Percentiles rank a stretch among this genome's conserved stretches.
These are phyloP conservation scores for Pyrenophora tritici-repentis DNA, from an alignment of 2,329 filamentous ascomycete genomes.

Conservation along the genomic window DNA sequence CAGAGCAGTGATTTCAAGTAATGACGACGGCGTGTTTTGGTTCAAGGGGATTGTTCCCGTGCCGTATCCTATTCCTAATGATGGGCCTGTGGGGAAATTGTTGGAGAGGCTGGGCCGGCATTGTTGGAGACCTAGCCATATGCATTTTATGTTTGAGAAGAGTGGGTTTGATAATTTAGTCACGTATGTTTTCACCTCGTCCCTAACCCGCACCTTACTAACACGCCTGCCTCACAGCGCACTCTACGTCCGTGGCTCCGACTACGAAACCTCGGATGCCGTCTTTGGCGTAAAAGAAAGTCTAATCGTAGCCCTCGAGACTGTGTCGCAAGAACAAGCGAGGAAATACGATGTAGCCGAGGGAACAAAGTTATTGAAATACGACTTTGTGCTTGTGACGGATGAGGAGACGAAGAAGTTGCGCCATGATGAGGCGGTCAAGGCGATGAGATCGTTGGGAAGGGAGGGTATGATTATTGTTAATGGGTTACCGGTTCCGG, in stretches of 20 bases:
- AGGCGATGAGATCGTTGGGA: slow-evolving; percentile 70
- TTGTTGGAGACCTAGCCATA: slow-evolving; percentile 46
- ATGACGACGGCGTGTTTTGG: slow-evolving; percentile 77
- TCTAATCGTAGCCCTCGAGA: slow-evolving; percentile 55
- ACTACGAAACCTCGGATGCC: slow-evolving; percentile 81
- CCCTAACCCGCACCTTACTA: too few species aligned
- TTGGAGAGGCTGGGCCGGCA: slow-evolving; percentile 37
- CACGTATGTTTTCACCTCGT: too few species aligned
- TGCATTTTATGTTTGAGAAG: slow-evolving; percentile 68
- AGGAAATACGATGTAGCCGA: slow-evolving; percentile 62
- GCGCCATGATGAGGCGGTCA: slow-evolving; percentile 67
- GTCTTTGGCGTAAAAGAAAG: slow-evolving; percentile 88
- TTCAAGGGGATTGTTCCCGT: slow-evolving; percentile 86
- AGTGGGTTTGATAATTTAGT: slow-evolving; percentile 69
- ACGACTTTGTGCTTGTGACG: slow-evolving; percentile 79
- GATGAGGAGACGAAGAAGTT: slow-evolving; percentile 70
- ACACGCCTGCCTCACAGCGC: too few species aligned
- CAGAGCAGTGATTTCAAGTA: slow-evolving; percentile 70
- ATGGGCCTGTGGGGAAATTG: slow-evolving; percentile 68
- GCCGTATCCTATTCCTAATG: slow-evolving; percentile 81
- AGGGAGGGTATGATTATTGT: slow-evolving; percentile 70
- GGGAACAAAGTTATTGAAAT: slow-evolving; percentile 66
- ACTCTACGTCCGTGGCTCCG: slow-evolving; percentile 76
- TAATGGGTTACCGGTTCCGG: slow-evolving; percentile 76
- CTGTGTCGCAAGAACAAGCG: slow-evolving; percentile 34